phyloP scores from a whole-genome alignment of 192 early-diverging fungal species.

The Paraglomus brasilianum region DNA sequence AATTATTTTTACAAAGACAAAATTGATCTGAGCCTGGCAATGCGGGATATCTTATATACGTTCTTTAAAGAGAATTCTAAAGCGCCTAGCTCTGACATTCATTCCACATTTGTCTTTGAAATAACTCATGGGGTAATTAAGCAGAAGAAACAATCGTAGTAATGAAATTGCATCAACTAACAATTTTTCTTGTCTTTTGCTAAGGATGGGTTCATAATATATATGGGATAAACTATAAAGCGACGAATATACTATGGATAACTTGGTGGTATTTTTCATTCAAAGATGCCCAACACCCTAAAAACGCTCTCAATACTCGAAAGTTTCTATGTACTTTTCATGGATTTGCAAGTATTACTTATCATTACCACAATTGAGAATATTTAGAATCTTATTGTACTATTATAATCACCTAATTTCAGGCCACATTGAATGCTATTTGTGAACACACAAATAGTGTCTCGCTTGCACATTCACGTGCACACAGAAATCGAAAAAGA shows the following conservation, averaged over 20 bases:
- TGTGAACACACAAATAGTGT: not conserved
- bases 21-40: conserved; percentile 28
- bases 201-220: conserved; percentile 8
- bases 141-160: conserved; percentile 15
- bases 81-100: conserved; percentile 26
- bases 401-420: no score
- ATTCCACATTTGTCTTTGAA: conserved; percentile 29
- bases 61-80: conserved; percentile 30
- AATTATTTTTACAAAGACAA: conserved; percentile 29
- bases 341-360: no score
- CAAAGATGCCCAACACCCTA: no score
- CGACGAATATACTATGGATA: not conserved
- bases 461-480: conserved; percentile 12
- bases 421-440: no score
- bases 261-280: no score
- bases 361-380: no score
- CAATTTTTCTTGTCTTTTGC: conserved; percentile 11
- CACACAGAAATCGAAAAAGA: conserved; percentile 2
- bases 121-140: conserved; percentile 35
- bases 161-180: not conserved
- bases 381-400: not conserved
- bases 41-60: conserved; percentile 30
- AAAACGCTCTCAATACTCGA: not conserved
- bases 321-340: no score
- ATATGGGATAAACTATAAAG: not conserved